These are phyloP conservation scores for Mucor indicus DNA, from an alignment of 371 early-diverging fungal genomes.

Conservation along the genomic window DNA sequence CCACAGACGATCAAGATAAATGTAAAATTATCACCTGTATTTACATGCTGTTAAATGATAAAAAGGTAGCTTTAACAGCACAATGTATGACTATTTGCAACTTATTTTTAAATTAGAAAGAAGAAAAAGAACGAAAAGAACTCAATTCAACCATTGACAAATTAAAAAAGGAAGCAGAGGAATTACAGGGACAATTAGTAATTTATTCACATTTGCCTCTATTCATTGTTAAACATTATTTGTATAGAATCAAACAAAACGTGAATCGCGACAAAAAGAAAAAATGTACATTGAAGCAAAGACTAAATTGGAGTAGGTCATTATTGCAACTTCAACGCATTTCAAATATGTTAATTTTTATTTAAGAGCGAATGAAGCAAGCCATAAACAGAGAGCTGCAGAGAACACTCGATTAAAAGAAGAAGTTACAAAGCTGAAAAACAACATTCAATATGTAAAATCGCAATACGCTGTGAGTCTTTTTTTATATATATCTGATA, in stretches of 20 bases:
- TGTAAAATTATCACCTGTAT: conserved; percentile 42
- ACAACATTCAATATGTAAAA: conserved; percentile 44
- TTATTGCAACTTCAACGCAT: background rate
- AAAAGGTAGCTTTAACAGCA: conserved; percentile 19
- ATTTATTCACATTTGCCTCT: background rate
- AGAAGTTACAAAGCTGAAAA: conserved; percentile 37
- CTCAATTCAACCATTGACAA: conserved; percentile 5
- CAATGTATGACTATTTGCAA: background rate
- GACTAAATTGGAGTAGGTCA: conserved; percentile 21
- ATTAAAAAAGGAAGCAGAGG: conserved; percentile 7
- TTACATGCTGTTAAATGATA: conserved; percentile 30
- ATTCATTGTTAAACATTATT: no score
- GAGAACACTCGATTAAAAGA: conserved; percentile 26
- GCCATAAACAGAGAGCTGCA: conserved; percentile 14
- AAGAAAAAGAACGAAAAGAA: conserved; percentile 9
- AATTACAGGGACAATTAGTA: conserved; percentile 5
- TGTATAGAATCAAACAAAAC: conserved; percentile 2
- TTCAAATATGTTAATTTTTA: background rate
- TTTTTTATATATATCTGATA: background rate
- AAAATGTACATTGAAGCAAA: background rate
- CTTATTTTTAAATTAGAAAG: conserved; percentile 5
- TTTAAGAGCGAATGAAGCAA: conserved; percentile 17
- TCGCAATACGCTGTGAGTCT: conserved; percentile 42
- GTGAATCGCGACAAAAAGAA: conserved; percentile 2
- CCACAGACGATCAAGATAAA: conserved; percentile 22